Conservation (phyloP, 1,284 basidiomycete species). For the Cystobasidium slooffiae region DNA sequence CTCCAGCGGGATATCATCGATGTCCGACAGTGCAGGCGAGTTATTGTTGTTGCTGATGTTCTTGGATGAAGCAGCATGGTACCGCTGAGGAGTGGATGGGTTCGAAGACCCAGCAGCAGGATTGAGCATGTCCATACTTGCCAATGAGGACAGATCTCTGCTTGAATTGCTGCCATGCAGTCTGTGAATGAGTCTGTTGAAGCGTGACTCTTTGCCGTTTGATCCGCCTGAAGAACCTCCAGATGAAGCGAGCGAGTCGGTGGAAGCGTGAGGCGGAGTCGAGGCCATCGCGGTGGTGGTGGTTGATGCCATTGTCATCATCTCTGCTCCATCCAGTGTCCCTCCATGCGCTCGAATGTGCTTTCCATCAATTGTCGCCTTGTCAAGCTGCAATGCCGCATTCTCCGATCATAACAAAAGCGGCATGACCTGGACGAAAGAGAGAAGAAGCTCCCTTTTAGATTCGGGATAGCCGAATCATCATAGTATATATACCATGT, state of each 20-base stretch:
- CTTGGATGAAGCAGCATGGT: constrained; percentile 3
- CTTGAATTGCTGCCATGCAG: constrained; percentile 21
- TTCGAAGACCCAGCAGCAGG: too few relatives aligned
- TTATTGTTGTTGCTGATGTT: background rate
- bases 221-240: background rate
- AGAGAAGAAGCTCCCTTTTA: too few relatives aligned
- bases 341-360: too few relatives aligned
- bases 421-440: too few relatives aligned
- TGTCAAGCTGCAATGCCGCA: background rate
- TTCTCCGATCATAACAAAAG: constrained; percentile 15
- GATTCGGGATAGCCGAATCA: too few relatives aligned
- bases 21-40: constrained; percentile 30
- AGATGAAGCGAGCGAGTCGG: constrained; percentile 21
- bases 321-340: background rate
- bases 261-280: background rate
- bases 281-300: constrained; percentile 3
- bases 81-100: constrained; percentile 24
- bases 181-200: constrained; percentile 42
- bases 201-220: constrained; percentile 30
- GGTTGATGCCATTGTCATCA: background rate
- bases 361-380: background rate
- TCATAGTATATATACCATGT: background rate
- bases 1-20: constrained; percentile 29
- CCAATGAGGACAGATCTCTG: background rate
- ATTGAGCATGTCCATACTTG: constrained; percentile 2